phyloP scores from a whole-genome alignment of 805 yeast species.

The Yarrowia sp. region DNA sequence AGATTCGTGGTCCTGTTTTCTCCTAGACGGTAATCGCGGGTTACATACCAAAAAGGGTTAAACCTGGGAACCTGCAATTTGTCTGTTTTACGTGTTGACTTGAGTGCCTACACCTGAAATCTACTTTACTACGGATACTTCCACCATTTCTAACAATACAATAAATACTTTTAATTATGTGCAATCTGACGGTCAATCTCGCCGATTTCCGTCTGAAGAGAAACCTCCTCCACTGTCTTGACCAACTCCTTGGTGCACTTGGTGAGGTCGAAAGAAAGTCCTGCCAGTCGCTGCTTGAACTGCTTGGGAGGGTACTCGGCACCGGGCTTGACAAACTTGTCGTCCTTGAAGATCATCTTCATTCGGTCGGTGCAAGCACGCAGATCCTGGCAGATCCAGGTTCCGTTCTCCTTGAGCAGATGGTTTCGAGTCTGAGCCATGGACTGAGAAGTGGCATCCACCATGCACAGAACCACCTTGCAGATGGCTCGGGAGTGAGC shows the following conservation, averaged over 20 bases:
- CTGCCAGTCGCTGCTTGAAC: constrained; percentile 92
- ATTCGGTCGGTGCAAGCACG: constrained; percentile 86
- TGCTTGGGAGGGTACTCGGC: constrained; percentile 77
- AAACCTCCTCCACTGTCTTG: constrained; percentile 94
- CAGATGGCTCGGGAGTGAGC: constrained; percentile 78
- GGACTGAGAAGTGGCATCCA: constrained; percentile 83
- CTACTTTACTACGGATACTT: neutral
- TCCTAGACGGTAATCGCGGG: too few species aligned
- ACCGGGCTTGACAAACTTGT: constrained; percentile 47
- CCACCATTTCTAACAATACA: neutral
- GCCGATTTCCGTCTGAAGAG: constrained; percentile 83
- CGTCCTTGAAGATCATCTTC: constrained; percentile 66
- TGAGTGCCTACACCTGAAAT: too few species aligned
- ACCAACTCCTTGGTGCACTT: constrained; percentile 95
- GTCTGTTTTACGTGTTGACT: too few species aligned
- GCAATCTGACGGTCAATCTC: constrained; percentile 66
- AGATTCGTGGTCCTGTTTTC: too few species aligned
- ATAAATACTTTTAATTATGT: constrained; percentile 37
- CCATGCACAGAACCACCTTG: constrained; percentile 81
- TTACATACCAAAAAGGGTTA: too few species aligned
- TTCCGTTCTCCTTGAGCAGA: constrained; percentile 86
- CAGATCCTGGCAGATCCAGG: constrained; percentile 86
- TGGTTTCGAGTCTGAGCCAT: constrained; percentile 89
- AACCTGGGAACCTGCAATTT: too few species aligned
- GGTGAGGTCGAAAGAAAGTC: constrained; percentile 94